Evolutionary conservation across 2,329 filamentous ascomycete genomes (phyloP).

Genomic region (Blumeria hordei): DNA sequence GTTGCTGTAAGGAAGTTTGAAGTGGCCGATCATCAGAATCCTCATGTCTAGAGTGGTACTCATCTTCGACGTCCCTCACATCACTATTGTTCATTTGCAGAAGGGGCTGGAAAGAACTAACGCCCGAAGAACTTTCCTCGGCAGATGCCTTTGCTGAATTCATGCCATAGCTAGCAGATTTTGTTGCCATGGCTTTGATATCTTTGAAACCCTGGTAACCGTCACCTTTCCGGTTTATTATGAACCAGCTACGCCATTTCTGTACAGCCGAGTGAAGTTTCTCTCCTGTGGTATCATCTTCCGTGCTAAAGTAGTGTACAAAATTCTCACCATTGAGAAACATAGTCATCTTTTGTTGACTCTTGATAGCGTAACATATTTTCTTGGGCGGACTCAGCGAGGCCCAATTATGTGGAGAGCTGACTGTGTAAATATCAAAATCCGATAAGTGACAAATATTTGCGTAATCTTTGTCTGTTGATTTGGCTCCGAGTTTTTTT

Average conservation of each 20-base stretch:
- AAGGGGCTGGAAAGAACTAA: conserved; percentile 24
- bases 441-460: conserved; percentile 71
- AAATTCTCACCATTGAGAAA: conserved; percentile 69
- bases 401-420: conserved; percentile 39
- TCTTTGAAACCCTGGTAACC: conserved; percentile 12
- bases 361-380: conserved; percentile 71
- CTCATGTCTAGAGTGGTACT: conserved; percentile 6
- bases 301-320: conserved; percentile 75
- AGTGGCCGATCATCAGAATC: conserved; percentile 11
- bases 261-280: conserved; percentile 50
- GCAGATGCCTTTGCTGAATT: conserved; percentile 26
- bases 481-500: conserved; percentile 40
- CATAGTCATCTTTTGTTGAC: conserved; percentile 66
- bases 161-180: conserved; percentile 26
- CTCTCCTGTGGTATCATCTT: conserved; percentile 41
- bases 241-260: conserved; percentile 75
- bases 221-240: conserved; percentile 42
- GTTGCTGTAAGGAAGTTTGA: conserved; percentile 13
- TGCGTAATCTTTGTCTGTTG: conserved; percentile 37
- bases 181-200: conserved; percentile 7
- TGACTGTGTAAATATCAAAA: conserved; percentile 74
- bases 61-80: conserved; percentile 1
- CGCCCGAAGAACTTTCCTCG: neutral
- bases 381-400: conserved; percentile 65
- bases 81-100: conserved; percentile 37